A percentile compares a stretch with the other conserved stretches of the same genome.
These are phyloP conservation scores for Saccharomycopsis sp. DNA, from an alignment of 805 yeast genomes.

Conservation along the genomic window DNA sequence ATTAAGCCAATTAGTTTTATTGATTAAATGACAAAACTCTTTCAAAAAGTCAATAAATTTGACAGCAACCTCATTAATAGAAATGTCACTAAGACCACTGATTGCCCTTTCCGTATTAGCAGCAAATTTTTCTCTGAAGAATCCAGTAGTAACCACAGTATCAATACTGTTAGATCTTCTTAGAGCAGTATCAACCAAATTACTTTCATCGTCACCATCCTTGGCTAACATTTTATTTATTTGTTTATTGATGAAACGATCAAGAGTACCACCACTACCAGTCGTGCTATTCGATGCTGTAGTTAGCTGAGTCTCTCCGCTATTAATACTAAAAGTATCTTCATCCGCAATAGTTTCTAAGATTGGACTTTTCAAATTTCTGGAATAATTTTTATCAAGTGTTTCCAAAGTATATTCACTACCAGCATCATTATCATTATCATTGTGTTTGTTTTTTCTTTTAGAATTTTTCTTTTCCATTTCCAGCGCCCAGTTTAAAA, in stretches of 20 bases:
- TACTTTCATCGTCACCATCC: background rate
- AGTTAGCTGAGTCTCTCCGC: background rate
- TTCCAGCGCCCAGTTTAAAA: background rate
- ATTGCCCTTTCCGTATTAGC: background rate
- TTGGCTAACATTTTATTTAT: background rate
- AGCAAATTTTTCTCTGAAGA: slow-evolving; percentile 10
- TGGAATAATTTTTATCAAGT: too few species aligned
- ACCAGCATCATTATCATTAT: too few species aligned
- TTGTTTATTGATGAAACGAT: background rate
- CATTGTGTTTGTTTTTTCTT: too few species aligned
- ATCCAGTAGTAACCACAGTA: slow-evolving; percentile 15
- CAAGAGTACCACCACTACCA: too few species aligned
- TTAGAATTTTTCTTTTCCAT: background rate
- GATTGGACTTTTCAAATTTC: background rate
- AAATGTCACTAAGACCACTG: background rate
- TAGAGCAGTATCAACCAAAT: background rate
- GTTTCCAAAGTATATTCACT: background rate
- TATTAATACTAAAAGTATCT: background rate
- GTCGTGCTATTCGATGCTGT: background rate
- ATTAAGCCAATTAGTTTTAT: background rate
- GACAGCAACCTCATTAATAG: background rate
- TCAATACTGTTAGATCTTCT: slow-evolving; percentile 7
- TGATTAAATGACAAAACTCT: too few species aligned
- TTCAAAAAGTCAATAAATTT: too few species aligned
- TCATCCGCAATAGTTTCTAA: background rate